Percentiles rank a stretch among this genome's conserved stretches.
Evolutionary conservation across 306 rosid species (phyloP).

Genomic region (Medicago truncatula): DNA sequence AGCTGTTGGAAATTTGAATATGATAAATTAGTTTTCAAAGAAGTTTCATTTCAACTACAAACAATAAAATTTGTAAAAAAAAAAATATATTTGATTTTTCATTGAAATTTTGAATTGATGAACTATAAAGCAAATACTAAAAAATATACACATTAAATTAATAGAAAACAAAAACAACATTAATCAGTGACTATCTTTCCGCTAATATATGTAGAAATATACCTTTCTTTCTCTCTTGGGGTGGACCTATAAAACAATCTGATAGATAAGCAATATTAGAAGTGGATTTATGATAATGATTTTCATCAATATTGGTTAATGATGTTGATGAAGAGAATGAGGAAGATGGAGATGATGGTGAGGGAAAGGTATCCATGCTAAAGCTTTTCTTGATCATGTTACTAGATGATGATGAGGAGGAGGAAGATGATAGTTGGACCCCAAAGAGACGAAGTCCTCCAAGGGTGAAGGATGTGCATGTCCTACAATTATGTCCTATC

Average conservation of each 20-base stretch:
- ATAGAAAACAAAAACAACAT: too few species aligned
- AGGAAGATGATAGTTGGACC: conserved; percentile 59
- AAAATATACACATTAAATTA: too few species aligned
- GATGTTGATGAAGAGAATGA: conserved; percentile 46
- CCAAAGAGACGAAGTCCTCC: conserved; percentile 81
- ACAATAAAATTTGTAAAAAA: too few species aligned
- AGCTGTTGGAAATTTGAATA: too few species aligned
- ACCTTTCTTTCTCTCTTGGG: conserved; percentile 83
- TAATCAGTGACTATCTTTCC: too few species aligned
- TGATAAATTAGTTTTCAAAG: too few species aligned
- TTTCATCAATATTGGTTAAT: conserved; percentile 41
- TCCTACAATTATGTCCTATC: conserved; percentile 93
- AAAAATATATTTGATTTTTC: too few species aligned
- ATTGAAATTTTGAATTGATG: too few species aligned
- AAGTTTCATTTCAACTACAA: too few species aligned
- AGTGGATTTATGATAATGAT: conserved; percentile 40
- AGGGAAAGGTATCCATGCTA: conserved; percentile 65
- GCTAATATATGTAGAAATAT: too few species aligned
- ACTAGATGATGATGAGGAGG: conserved; percentile 7
- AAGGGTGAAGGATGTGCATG: conserved; percentile 65
- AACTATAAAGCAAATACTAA: too few species aligned
- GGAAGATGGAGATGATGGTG: conserved; percentile 52
- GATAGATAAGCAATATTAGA: conserved; percentile 68
- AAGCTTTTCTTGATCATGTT: conserved; percentile 70
- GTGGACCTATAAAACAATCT: conserved; percentile 63